Evolutionary conservation across 139 green algal genomes (phyloP), one percentile per base, ranked within the genome.

Genomic region (Closterium sp.): DNA sequence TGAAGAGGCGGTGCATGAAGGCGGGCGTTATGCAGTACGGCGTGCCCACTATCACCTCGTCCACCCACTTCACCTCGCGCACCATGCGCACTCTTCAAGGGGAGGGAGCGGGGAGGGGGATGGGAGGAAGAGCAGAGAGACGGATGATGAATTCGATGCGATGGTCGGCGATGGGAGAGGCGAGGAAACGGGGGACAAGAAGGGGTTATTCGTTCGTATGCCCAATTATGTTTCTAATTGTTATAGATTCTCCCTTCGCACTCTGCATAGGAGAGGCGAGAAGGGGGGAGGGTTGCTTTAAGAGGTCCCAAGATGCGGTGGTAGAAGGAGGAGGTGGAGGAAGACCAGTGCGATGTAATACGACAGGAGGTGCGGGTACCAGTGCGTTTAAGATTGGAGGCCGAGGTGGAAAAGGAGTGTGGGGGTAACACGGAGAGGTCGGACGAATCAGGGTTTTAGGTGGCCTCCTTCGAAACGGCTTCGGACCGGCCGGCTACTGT

Each of bases 31-130:
- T 92, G 94, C 98, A 97, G 92, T 99, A 99, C 5, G 98, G 98
- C 79, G 99, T 98, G 34, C 95, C 97, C 96, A 94, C 28, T 32
- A 99, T 96, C n/a, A 99, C 96, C 92, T 99, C 98, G 92, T 99
- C 98, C 89, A 99, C 98, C 98, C 98, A 99, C 93, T 99, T 99
- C 21, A 99, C 96, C 34, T 95, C 93, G 29, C 97, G 95, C 93
- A 99, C 98, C 95, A 99, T 96, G 62, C 93, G 86, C 29, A 95
- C 29, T n/a, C 93, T 95, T 30, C n/a, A 91, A 10, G 0, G 45
- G 29, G 45, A 79, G 85, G 92, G 85, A 1, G 28, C 3, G 88
- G 86, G 85, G 70, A 22, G 86, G 90, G 90, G 30, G 19, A 28
- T 91, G 90, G 92, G 38, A 90, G n/a, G 30, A 30, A 1, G 27